phyloP scores from a whole-genome alignment of 805 yeast species.

The Candida arabinofermentans region DNA sequence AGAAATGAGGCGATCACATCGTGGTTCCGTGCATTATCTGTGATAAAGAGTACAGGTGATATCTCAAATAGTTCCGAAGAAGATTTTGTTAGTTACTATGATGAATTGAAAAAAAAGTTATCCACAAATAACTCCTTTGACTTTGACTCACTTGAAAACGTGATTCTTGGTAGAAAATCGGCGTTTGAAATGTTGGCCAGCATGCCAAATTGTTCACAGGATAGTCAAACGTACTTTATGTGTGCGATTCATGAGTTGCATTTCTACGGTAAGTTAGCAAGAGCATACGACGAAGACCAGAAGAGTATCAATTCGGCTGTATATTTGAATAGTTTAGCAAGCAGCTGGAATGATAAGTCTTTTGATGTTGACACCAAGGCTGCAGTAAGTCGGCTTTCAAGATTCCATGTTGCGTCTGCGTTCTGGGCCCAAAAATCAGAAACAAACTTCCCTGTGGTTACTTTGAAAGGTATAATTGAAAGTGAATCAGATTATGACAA shows the following conservation, averaged over 20 bases:
- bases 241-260: conserved; percentile 36
- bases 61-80: conserved; percentile 12
- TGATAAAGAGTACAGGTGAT: conserved; percentile 24
- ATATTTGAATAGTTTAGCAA: conserved; percentile 37
- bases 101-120: conserved; percentile 18
- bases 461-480: conserved; percentile 37
- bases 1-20: conserved; percentile 15
- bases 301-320: conserved; percentile 49
- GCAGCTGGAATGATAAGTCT: conserved; percentile 11
- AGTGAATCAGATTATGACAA: conserved; percentile 5
- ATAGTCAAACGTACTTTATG: conserved; percentile 14
- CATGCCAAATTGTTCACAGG: conserved; percentile 4
- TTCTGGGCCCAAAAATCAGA: conserved; percentile 63
- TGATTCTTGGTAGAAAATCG: conserved; percentile 40
- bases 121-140: conserved; percentile 38
- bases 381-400: conserved; percentile 24
- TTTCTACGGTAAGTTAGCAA: conserved; percentile 39
- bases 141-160: conserved; percentile 36
- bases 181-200: conserved; percentile 29
- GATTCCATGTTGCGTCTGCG: conserved; percentile 52
- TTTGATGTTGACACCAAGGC: conserved; percentile 4
- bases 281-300: conserved; percentile 38
- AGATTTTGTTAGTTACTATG: conserved; percentile 1
- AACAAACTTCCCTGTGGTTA: conserved; percentile 49
- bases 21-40: conserved; percentile 32